A percentile compares a stretch with the other conserved stretches of the same genome.
These are phyloP conservation scores for Ailanthus altissimus DNA, from an alignment of 345 rosid species.

Conservation along the genomic window DNA sequence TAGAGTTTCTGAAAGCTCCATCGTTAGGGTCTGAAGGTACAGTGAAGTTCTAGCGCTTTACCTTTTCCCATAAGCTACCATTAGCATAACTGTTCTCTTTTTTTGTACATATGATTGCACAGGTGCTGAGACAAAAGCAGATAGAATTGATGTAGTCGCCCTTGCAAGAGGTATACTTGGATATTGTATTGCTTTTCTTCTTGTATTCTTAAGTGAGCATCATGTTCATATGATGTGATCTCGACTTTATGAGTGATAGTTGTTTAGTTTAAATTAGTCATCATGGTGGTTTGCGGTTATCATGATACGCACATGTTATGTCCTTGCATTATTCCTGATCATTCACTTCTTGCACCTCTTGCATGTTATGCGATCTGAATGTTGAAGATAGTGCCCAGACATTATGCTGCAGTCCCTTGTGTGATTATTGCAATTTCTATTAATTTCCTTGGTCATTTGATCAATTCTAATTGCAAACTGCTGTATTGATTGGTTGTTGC, in stretches of 20 bases:
- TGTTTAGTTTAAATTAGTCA: background rate
- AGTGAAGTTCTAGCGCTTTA: background rate
- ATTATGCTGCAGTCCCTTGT: background rate
- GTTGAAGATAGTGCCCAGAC: background rate
- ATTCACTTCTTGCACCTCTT: slow-evolving; percentile 7
- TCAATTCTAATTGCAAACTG: no score
- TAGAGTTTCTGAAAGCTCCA: slow-evolving; percentile 80
- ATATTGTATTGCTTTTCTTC: background rate
- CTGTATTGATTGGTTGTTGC: no score
- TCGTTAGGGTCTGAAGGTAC: slow-evolving; percentile 62
- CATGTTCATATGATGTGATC: background rate
- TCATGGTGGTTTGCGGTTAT: background rate
- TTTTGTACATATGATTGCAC: slow-evolving; percentile 1
- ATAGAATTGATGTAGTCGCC: slow-evolving; percentile 55
- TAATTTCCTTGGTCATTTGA: background rate
- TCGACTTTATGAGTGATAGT: background rate
- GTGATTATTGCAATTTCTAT: background rate
- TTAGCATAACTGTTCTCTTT: slow-evolving; percentile 11
- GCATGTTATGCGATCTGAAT: background rate
- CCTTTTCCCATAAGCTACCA: slow-evolving; percentile 1
- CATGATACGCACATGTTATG: background rate
- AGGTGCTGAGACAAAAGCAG: slow-evolving; percentile 35
- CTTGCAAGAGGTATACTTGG: slow-evolving; percentile 74
- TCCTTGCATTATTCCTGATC: background rate
- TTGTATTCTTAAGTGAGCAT: background rate